Conservation (phyloP, 2,329 filamentous ascomycete genomes). For the Colletotrichum sojae region DNA sequence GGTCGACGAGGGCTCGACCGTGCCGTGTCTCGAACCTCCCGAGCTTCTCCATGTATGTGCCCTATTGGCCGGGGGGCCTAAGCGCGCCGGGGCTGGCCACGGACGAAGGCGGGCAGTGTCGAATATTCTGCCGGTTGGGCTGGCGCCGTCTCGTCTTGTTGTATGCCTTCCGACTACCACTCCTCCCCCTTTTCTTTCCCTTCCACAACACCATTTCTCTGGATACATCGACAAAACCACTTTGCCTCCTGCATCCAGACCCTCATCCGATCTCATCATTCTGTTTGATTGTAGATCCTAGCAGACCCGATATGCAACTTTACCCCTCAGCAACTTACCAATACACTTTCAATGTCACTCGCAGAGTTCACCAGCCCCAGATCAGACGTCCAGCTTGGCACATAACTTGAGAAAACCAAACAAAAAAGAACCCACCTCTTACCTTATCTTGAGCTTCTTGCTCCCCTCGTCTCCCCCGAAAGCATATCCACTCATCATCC, state of each 20-base stretch:
- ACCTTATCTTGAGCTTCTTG: not conserved
- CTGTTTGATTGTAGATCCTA: conserved; percentile 36
- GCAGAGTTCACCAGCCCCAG: conserved; percentile 39
- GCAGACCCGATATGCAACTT: conserved; percentile 40
- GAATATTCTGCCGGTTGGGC: conserved; percentile 41
- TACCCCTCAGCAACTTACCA: conserved; percentile 38
- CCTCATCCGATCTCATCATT: conserved; percentile 34
- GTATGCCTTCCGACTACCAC: conserved; percentile 18
- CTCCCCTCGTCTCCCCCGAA: not conserved
- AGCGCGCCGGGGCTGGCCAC: conserved; percentile 37
- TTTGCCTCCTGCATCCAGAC: conserved; percentile 33
- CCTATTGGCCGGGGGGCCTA: conserved; percentile 35
- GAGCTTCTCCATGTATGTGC: conserved; percentile 28
- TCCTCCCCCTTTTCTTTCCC: conserved; percentile 27
- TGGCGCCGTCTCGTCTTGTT: conserved; percentile 7
- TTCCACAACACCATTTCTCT: conserved; percentile 33
- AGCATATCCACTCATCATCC: conserved; percentile 6
- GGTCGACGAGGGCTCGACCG: conserved; percentile 3
- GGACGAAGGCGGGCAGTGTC: conserved; percentile 35
- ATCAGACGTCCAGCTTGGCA: conserved; percentile 41
- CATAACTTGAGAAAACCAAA: conserved; percentile 38
- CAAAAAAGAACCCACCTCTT: conserved; percentile 10
- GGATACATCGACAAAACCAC: conserved; percentile 39
- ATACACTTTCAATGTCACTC: conserved; percentile 39
- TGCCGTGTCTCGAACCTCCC: conserved; percentile 29